Evolutionary conservation across 2,329 filamentous ascomycete species (phyloP).

Genomic region (Rasamsonia emersonii): DNA sequence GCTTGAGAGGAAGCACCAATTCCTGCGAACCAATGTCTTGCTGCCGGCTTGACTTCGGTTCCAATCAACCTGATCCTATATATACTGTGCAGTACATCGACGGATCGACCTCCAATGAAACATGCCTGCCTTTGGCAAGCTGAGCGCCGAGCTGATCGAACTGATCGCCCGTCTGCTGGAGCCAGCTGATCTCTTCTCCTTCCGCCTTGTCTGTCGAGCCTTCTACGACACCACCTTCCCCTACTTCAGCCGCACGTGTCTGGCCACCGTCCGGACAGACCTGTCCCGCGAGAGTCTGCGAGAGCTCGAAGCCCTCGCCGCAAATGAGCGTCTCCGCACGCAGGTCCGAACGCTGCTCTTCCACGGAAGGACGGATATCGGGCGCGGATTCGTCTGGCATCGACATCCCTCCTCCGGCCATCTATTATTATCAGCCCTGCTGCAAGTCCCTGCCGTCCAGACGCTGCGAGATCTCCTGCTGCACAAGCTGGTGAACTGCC

Average conservation of each 20-base stretch:
- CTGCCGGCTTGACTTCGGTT: too few relatives aligned
- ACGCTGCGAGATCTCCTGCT: conserved; percentile 1
- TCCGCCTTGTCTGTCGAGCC: neutral
- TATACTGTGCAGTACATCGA: too few relatives aligned
- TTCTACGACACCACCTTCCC: neutral
- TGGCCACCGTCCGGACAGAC: neutral
- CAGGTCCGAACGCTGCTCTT: conserved; percentile 1
- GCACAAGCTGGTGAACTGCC: conserved; percentile 3
- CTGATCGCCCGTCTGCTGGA: neutral
- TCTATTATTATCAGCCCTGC: neutral
- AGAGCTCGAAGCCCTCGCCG: conserved; percentile 1
- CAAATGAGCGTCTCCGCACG: neutral
- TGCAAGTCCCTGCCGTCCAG: neutral
- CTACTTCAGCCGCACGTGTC: conserved; percentile 1
- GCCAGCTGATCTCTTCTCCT: conserved; percentile 1
- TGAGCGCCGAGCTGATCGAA: conserved; percentile 1
- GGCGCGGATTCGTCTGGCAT: conserved; percentile 1
- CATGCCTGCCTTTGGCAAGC: neutral
- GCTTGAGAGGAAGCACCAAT: too few relatives aligned
- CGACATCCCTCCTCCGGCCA: conserved; percentile 1
- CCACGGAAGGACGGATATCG: neutral
- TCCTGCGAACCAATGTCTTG: too few relatives aligned
- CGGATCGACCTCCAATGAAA: too few relatives aligned
- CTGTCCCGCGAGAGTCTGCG: conserved; percentile 1
- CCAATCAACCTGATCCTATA: too few relatives aligned